A percentile compares a stretch with the other conserved stretches of the same genome.
Conservation (phyloP, 1,284 basidiomycete genomes). For the Coniferiporia weirii region DNA sequence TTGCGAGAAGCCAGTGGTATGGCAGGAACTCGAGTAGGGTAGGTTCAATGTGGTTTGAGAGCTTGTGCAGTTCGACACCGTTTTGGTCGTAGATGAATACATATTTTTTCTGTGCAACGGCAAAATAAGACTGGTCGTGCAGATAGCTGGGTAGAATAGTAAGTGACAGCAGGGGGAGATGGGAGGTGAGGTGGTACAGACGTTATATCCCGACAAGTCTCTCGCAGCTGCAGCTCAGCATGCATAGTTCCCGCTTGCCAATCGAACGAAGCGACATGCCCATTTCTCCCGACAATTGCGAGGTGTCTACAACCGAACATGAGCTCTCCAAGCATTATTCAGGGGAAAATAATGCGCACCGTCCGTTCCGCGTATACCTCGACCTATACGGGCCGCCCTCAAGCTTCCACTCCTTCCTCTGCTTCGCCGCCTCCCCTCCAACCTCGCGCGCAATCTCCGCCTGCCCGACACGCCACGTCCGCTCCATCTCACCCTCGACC, state of each 20-base stretch:
- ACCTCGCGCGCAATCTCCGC: conserved; percentile 68
- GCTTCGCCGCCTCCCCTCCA: conserved; percentile 69
- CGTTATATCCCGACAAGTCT: conserved; percentile 90
- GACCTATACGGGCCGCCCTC: conserved; percentile 84
- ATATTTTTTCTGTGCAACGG: conserved; percentile 95
- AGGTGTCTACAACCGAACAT: conserved; percentile 41
- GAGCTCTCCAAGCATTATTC: not conserved
- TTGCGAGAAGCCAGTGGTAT: conserved; percentile 92
- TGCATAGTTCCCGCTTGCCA: conserved; percentile 88
- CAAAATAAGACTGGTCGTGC: conserved; percentile 90
- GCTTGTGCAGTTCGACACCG: conserved; percentile 88
- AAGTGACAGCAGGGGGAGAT: conserved; percentile 25
- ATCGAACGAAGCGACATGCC: conserved; percentile 94
- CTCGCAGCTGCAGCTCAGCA: conserved; percentile 84
- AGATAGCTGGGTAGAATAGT: conserved; percentile 57
- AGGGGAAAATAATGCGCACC: conserved; percentile 25
- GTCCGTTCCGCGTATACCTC: conserved; percentile 88
- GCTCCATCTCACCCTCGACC: conserved; percentile 74
- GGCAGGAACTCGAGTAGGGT: conserved; percentile 90
- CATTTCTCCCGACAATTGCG: conserved; percentile 76
- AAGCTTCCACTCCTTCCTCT: conserved; percentile 76
- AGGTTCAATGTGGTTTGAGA: conserved; percentile 85
- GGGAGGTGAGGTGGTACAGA: conserved; percentile 27
- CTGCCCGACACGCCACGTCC: conserved; percentile 87
- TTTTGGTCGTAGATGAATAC: conserved; percentile 94